These are phyloP conservation scores for Daldinia eschscholtzii DNA, from an alignment of 2,329 filamentous ascomycete species.

Conservation along the genomic window DNA sequence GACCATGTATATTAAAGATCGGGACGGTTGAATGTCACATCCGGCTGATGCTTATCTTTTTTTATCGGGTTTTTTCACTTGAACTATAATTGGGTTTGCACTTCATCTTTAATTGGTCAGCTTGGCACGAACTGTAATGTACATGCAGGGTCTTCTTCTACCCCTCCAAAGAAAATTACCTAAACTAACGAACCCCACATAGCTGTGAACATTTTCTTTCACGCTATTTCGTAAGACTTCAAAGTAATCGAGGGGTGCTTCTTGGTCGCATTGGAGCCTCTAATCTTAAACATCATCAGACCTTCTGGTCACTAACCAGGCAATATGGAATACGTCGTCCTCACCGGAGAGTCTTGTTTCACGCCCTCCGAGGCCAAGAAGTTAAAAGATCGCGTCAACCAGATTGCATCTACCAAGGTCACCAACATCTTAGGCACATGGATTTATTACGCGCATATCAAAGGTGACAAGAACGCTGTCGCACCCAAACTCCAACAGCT, in stretches of 20 bases:
- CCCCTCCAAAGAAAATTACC: constrained; percentile 40
- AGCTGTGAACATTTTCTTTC: constrained; percentile 36
- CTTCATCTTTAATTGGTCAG: constrained; percentile 27
- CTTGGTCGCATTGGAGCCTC: constrained; percentile 14
- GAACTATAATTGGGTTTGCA: constrained; percentile 18
- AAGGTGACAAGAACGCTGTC: constrained; percentile 57
- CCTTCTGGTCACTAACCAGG: constrained; percentile 20
- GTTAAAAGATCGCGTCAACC: constrained; percentile 59
- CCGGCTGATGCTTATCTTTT: constrained; percentile 27
- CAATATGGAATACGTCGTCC: constrained; percentile 48
- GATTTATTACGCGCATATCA: constrained; percentile 76
- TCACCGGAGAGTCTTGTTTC: constrained; percentile 63
- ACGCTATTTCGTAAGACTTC: constrained; percentile 22
- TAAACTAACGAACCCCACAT: constrained; percentile 29
- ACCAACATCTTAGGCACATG: constrained; percentile 65
- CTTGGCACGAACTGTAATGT: constrained; percentile 2
- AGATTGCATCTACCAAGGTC: constrained; percentile 58
- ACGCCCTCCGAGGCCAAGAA: constrained; percentile 60
- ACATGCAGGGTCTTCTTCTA: constrained; percentile 35
- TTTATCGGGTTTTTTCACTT: constrained; percentile 18
- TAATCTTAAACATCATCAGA: constrained; percentile 6
- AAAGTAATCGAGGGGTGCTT: constrained; percentile 12
- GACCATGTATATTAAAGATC: background rate
- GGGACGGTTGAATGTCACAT: constrained; percentile 31
- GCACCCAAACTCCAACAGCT: constrained; percentile 62